Conservation (phyloP, 2,329 filamentous ascomycete genomes). For the Truncatella angustata region DNA sequence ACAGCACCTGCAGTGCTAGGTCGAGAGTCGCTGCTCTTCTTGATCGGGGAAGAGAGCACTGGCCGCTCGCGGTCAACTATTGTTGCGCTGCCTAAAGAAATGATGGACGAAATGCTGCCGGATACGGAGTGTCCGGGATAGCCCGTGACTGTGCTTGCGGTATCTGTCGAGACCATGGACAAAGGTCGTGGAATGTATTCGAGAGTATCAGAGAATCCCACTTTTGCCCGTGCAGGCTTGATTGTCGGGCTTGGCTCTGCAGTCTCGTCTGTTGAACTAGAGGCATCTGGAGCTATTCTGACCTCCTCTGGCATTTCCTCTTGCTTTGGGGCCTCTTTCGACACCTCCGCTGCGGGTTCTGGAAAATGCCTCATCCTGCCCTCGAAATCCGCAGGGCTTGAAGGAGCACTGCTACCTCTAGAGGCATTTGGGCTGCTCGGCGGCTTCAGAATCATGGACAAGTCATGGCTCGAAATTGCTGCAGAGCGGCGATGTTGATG, state of each 20-base stretch:
- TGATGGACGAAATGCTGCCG: constrained; percentile 76
- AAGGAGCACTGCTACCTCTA: constrained; percentile 61
- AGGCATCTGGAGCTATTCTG: neutral
- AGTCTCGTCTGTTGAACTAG: neutral
- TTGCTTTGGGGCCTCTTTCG: constrained; percentile 8
- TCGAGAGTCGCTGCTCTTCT: constrained; percentile 45
- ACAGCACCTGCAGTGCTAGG: constrained; percentile 73
- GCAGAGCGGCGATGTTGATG: constrained; percentile 80
- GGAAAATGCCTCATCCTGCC: constrained; percentile 25
- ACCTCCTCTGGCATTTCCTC: neutral
- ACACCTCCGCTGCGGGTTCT: constrained; percentile 11
- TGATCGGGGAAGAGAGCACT: constrained; percentile 36
- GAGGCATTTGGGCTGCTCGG: constrained; percentile 51
- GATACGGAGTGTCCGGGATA: constrained; percentile 70
- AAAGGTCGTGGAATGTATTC: constrained; percentile 82
- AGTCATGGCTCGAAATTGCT: constrained; percentile 80
- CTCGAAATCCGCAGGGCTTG: constrained; percentile 54
- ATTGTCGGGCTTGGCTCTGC: neutral
- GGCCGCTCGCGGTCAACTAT: constrained; percentile 39
- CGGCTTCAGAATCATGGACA: constrained; percentile 67
- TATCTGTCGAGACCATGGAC: constrained; percentile 82
- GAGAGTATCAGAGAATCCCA: constrained; percentile 81
- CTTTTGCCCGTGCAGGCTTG: constrained; percentile 55
- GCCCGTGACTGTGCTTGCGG: constrained; percentile 72
- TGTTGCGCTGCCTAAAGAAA: constrained; percentile 54